Evolutionary conservation across 345 rosid species (phyloP).

Genomic region (Citrus cavaleriei): DNA sequence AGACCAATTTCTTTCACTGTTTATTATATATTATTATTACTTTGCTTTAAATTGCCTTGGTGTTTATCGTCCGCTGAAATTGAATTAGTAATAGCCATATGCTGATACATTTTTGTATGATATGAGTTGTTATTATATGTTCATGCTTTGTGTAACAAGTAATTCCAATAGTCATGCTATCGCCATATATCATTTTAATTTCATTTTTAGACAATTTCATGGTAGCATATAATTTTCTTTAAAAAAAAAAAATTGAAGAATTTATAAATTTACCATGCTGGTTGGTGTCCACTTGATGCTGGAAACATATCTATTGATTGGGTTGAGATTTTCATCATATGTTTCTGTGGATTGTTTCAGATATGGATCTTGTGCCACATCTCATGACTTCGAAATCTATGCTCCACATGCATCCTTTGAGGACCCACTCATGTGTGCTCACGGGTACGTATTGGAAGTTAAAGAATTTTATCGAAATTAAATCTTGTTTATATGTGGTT

Average conservation of each 20-base stretch:
- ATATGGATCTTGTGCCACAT: constrained; percentile 61
- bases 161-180: not conserved
- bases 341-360: constrained; percentile 33
- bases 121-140: not conserved
- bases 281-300: not conserved
- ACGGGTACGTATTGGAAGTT: constrained; percentile 45
- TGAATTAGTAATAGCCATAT: not conserved
- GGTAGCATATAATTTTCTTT: not conserved
- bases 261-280: not conserved
- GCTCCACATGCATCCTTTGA: constrained; percentile 80
- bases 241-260: not conserved
- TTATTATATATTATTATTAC: too few relatives aligned
- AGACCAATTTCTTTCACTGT: not conserved
- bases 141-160: not conserved
- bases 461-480: not conserved
- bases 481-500: not conserved
- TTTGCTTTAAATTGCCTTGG: not conserved
- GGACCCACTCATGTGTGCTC: constrained; percentile 91
- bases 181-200: not conserved
- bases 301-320: not conserved
- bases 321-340: not conserved
- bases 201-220: not conserved
- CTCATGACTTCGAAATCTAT: constrained; percentile 75
- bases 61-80: not conserved
- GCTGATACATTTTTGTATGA: not conserved